Conservation (phyloP, 2,329 filamentous ascomycete species). For the Xylariaceae sp. region DNA sequence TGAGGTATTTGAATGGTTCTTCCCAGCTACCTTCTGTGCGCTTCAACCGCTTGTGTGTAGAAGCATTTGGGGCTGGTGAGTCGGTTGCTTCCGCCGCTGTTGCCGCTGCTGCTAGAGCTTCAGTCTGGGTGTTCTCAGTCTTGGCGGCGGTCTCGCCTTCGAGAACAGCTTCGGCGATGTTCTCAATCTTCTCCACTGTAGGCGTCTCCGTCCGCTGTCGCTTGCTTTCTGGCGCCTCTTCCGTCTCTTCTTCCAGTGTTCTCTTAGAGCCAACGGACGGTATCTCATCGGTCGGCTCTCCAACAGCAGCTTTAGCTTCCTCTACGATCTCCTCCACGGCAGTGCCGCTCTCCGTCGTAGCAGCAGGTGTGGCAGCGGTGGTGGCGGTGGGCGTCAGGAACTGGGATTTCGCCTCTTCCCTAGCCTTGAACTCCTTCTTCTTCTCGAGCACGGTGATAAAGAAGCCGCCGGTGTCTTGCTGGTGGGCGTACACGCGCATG, state of each 20-base stretch:
- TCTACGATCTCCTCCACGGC: conserved; percentile 33
- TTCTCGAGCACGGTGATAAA: conserved; percentile 97
- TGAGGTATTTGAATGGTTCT: conserved; percentile 91
- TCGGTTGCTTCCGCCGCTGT: conserved; percentile 16
- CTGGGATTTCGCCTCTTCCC: conserved; percentile 58
- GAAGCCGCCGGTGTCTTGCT: conserved; percentile 95
- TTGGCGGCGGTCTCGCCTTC: conserved; percentile 11
- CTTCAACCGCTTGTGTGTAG: conserved; percentile 38
- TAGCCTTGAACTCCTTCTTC: conserved; percentile 75
- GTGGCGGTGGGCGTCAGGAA: conserved; percentile 16
- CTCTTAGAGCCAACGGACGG: conserved; percentile 31
- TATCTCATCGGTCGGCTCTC: conserved; percentile 30
- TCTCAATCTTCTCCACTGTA: conserved; percentile 18
- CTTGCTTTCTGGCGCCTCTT: conserved; percentile 39
- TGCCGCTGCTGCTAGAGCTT: conserved; percentile 3
- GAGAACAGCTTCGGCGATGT: conserved; percentile 10
- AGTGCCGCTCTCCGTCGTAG: conserved; percentile 15
- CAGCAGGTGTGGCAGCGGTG: conserved; percentile 14
- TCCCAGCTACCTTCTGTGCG: conserved; percentile 56
- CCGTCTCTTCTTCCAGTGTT: conserved; percentile 32
- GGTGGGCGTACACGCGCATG: conserved; percentile 89
- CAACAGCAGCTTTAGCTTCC: conserved; percentile 27
- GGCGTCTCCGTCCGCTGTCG: conserved; percentile 39
- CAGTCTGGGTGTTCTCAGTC: conserved; percentile 16
- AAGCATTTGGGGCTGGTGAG: conserved; percentile 14